Base-by-base conservation (phyloP, 257 asterid species). In the Handroanthus guayacan region DNA sequence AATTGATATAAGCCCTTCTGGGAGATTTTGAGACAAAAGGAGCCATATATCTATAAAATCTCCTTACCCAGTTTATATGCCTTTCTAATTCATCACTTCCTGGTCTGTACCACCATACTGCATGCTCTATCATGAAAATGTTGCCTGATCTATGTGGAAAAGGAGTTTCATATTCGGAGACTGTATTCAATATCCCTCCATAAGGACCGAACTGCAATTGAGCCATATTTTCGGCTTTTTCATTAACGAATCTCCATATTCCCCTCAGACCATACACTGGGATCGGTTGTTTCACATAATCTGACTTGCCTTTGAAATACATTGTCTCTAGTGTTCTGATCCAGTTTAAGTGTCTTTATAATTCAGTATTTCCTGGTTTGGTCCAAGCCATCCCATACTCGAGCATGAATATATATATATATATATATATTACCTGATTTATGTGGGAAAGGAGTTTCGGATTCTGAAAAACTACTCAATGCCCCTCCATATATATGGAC, bases 401-500 rank as follows among this genome's bases (percentile, higher is more conserved):
- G 56, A 84, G 78, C 80, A 72, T 71, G 78, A 65, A 84, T n/a
- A 75, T n/a, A n/a, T n/a, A n/a, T n/a, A n/a, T n/a, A n/a, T n/a
- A n/a, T n/a, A n/a, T n/a, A n/a, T n/a, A n/a, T 67, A 13, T 62
- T 75, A 0, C 86, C 88, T 5, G 74, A 25, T 34, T 84, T 55
- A 69, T 84, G 88, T 0, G 84, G 82, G 62, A 84, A 84, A 6
- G 86, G 86, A 6, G 78, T 81, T 68, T 81, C 86, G 0, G 80
- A 79, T 72, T 75, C 86, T 2, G 84, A 75, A 44, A 47, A 43
- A 0, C 58, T 41, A 72, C 68, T 58, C 56, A 84, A 5, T 9
- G 52, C 71, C 20, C 88, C 85, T 39, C 85, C 88, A n/a, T n/a
- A n/a, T n/a, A 13, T 81, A 84, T 1, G 86, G 88, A 10, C 84